Base-by-base conservation (phyloP, 306 rosid species). In the Dalbergia cultrata region DNA sequence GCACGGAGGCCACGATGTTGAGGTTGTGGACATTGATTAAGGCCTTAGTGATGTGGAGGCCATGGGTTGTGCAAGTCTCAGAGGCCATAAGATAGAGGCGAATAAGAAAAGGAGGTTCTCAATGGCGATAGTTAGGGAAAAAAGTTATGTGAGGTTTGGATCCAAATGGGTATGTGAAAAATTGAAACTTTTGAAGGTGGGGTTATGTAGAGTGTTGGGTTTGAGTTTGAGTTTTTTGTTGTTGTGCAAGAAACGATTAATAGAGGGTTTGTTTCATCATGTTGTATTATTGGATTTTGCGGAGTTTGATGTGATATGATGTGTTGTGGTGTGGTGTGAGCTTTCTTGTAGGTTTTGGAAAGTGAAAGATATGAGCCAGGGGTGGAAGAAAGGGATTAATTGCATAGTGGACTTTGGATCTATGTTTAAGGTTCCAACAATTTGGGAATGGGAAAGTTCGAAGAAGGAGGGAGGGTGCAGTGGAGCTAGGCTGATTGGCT, bases 221-320 rank as follows among this genome's bases (percentile, higher is more conserved):
- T 47, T 9, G 53, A 47, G 13, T 47, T 10, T 47, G 53, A 47
- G 5, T 65, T 74, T 65, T 74, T 31, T 22, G 76, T 31, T 62
- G 26, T 21, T 31, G 58, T 57, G 11, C 84, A 86, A 84, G 80
- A 63, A 79, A 78, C 57, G 6, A 57, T 7, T 58, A 58, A 62
- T 41, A 75, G 67, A 61, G 60, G 17, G 53, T 52, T 50, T 37
- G 62, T 72, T n/a, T 56, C 65, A 63, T 33, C 14, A 52, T 7
- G 4, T 6, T 52, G 57, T 18, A 9, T 47, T 22, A 22, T 1
- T 22, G 26, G 26, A 22, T 22, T 22, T 22, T 22, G 26, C 26
- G 1, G 26, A 22, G 26, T 22, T 22, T 22, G 0, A 0, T 22
- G 1, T 22, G 26, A 22, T 22, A 7, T 17, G 14, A 14, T 49